Evolutionary conservation across 495 filamentous ascomycete species (phyloP).

Genomic region (Aspergillus asperescens): DNA sequence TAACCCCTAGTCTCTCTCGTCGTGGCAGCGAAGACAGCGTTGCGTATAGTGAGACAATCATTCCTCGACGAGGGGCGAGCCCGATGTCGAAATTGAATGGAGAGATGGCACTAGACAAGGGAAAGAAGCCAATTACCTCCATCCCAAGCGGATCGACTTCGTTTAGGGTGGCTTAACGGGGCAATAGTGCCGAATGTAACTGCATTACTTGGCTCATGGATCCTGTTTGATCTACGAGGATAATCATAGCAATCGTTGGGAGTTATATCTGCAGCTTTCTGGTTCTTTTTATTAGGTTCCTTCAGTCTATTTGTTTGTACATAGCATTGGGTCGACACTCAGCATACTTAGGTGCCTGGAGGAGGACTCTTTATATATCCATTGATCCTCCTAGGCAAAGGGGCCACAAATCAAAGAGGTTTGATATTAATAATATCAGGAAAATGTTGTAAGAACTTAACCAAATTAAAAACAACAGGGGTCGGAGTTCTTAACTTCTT

Average conservation of each 20-base stretch:
- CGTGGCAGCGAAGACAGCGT: conserved; percentile 40
- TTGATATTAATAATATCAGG: not conserved
- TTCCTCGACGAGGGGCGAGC: conserved; percentile 27
- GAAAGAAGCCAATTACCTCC: conserved; percentile 14
- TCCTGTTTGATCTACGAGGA: not conserved
- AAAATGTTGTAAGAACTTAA: not conserved
- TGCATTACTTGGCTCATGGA: not conserved
- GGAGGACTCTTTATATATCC: not conserved
- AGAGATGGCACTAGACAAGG: conserved; percentile 22
- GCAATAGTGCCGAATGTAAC: conserved; percentile 10
- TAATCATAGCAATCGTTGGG: not conserved
- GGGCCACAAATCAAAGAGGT: no score
- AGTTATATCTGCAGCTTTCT: not conserved
- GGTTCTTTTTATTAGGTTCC: conserved; percentile 1
- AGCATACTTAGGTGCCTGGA: not conserved
- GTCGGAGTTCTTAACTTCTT: conserved; percentile 15
- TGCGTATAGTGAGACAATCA: conserved; percentile 30
- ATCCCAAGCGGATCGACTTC: conserved; percentile 17
- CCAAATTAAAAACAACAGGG: not conserved
- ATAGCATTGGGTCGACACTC: not conserved
- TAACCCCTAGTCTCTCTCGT: conserved; percentile 35
- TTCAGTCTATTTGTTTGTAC: conserved; percentile 1
- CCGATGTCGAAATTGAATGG: conserved; percentile 29
- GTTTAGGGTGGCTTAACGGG: conserved; percentile 21
- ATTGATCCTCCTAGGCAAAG: not conserved